Evolutionary conservation across 2,329 filamentous ascomycete genomes (phyloP).

Genomic region (Xylariaceae sp.): DNA sequence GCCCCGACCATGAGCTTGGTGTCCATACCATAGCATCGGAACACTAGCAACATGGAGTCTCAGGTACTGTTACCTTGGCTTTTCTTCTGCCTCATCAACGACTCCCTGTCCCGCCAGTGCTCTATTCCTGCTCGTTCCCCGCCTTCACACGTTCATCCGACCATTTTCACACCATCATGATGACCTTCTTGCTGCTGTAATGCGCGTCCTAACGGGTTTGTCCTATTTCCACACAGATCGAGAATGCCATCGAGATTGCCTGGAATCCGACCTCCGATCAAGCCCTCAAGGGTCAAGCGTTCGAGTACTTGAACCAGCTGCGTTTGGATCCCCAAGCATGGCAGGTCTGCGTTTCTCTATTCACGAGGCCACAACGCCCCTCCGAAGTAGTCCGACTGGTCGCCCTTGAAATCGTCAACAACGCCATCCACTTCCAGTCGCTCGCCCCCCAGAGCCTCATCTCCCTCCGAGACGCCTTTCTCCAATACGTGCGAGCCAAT

Average conservation of each 20-base stretch:
- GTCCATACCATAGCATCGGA: slow-evolving; percentile 25
- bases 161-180: slow-evolving; percentile 15
- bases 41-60: slow-evolving; percentile 39
- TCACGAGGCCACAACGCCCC: slow-evolving; percentile 68
- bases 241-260: slow-evolving; percentile 92
- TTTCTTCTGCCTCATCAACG: slow-evolving; percentile 6
- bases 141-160: slow-evolving; percentile 5
- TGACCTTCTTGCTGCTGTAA: neutral
- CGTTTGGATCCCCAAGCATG: slow-evolving; percentile 78
- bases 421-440: slow-evolving; percentile 74
- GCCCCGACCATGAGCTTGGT: slow-evolving; percentile 25
- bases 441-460: slow-evolving; percentile 67
- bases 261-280: slow-evolving; percentile 75
- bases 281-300: slow-evolving; percentile 72
- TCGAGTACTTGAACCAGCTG: slow-evolving; percentile 73
- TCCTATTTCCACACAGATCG: slow-evolving; percentile 54
- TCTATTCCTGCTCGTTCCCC: slow-evolving; percentile 28
- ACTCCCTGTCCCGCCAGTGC: slow-evolving; percentile 3
- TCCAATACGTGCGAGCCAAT: slow-evolving; percentile 71
- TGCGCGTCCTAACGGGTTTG: slow-evolving; percentile 14
- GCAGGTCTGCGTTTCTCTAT: slow-evolving; percentile 83
- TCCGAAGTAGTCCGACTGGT: slow-evolving; percentile 84
- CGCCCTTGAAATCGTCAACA: slow-evolving; percentile 88
- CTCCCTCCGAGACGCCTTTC: slow-evolving; percentile 73
- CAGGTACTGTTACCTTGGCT: slow-evolving; percentile 35